These are phyloP conservation scores for Arctium lappa DNA, from an alignment of 129 eudicot species.

Conservation along the genomic window DNA sequence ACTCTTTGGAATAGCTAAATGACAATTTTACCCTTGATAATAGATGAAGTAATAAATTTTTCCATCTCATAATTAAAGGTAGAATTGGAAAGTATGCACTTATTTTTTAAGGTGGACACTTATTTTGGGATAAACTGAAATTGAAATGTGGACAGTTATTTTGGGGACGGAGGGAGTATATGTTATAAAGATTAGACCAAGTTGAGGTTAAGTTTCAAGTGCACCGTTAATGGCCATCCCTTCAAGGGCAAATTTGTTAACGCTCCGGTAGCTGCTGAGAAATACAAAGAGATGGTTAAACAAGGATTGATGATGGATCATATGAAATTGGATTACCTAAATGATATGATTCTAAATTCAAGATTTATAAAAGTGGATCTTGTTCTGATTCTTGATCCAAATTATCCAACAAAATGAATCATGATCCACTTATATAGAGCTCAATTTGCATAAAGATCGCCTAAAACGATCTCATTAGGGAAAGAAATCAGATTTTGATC, in stretches of 20 bases:
- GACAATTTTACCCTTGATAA: neutral
- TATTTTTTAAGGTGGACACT: too few species aligned
- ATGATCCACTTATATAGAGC: neutral
- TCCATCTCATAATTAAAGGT: neutral
- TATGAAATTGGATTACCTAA: neutral
- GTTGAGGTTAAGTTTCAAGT: conserved; percentile 14
- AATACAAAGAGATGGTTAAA: conserved; percentile 14
- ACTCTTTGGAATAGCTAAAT: neutral
- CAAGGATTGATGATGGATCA: neutral
- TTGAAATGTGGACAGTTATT: too few species aligned
- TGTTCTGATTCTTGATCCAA: neutral
- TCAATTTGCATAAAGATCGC: neutral
- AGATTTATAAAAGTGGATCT: neutral
- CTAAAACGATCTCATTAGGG: neutral
- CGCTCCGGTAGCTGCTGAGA: conserved; percentile 43
- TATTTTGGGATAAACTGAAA: neutral
- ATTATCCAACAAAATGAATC: neutral
- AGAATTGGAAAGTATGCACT: neutral
- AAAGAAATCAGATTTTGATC: neutral
- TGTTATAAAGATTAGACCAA: neutral
- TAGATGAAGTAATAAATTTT: neutral
- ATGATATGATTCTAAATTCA: neutral
- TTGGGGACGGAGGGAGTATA: neutral
- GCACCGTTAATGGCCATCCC: conserved; percentile 65
- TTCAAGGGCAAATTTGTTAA: conserved; percentile 41